A percentile compares a stretch with the other conserved stretches of the same genome.
Evolutionary conservation across 129 eudicot genomes (phyloP).

Genomic region (Dittrichia graveolens): DNA sequence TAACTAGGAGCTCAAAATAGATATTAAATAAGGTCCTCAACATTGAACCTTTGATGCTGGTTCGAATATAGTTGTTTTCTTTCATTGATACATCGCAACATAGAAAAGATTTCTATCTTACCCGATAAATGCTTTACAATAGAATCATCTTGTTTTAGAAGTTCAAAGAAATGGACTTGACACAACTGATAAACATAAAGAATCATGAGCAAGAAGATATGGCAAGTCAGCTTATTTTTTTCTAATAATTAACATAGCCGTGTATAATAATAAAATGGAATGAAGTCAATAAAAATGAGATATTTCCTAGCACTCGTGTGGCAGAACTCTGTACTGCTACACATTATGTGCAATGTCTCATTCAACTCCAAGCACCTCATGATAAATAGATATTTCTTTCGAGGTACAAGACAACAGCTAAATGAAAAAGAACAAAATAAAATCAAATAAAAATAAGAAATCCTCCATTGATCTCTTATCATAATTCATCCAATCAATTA

Average conservation of each 20-base stretch:
- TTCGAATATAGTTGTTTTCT: too few relatives aligned
- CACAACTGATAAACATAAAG: too few relatives aligned
- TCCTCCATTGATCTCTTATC: slow-evolving; percentile 31
- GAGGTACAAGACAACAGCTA: slow-evolving; percentile 5
- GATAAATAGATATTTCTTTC: slow-evolving; percentile 30
- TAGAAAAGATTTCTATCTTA: too few relatives aligned
- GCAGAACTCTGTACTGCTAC: background rate
- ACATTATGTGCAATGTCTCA: slow-evolving; percentile 5
- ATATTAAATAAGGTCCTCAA: too few relatives aligned
- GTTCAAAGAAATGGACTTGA: too few relatives aligned
- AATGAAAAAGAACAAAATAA: background rate
- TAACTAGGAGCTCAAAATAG: background rate
- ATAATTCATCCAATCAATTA: slow-evolving; percentile 21
- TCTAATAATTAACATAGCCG: background rate
- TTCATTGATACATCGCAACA: too few relatives aligned
- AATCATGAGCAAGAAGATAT: too few relatives aligned
- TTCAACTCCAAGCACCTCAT: slow-evolving; percentile 21
- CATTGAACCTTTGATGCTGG: too few relatives aligned
- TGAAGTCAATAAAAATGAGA: slow-evolving; percentile 23
- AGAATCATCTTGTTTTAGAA: too few relatives aligned
- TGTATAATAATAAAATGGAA: slow-evolving; percentile 1
- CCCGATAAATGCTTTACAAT: too few relatives aligned
- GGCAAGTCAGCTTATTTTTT: too few relatives aligned
- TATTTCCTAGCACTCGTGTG: slow-evolving; percentile 30
- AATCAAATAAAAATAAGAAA: background rate